Base-by-base conservation (phyloP, 2,329 filamentous ascomycete species). In the Lithohypha guttulata region DNA sequence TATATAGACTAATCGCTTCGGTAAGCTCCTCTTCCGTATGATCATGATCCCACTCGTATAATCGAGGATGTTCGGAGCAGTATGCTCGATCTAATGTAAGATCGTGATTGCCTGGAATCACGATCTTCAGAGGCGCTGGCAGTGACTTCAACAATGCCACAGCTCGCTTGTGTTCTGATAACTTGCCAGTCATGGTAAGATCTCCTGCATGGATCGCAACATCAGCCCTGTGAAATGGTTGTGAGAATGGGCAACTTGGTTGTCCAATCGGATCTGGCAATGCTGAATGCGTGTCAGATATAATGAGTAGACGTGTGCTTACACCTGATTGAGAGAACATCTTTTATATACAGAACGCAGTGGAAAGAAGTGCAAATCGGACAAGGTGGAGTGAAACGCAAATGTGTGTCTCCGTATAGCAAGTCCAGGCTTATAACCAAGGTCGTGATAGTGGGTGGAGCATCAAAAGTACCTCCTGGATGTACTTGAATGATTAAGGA, bases 91-190 rank as follows among this genome's bases (percentile, higher is more conserved):
- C 73, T 1, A 79, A 61, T 3, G 66, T 69, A 29, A 75, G 59
- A 50, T 78, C 75, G 55, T 79, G 75, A 50, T 79, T 79, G 0
- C 75, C 75, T 0, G 75, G 68, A 43, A 79, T 77, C 14, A 79
- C 68, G 17, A 79, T 59, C 50, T 78, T 79, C 4, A 79, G 54
- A 6, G 68, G 64, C 2, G 73, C 73, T 10, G 70, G 57, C 23
- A 72, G 64, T 1, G 50, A 48, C 9, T 57, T 54, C 5, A 78
- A 59, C 56, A 72, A 62, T 4, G 61, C 50, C 10, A 75, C 49
- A 2, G 66, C 64, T 8, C 50, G 43, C 20, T 63, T 50, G 49
- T 74, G 71, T 50, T 77, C 69, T 10, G 53, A 28, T 8, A 63
- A 41, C 8, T 58, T 56, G 4, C 73, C 71, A 23, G 64, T 56